Conservation (phyloP, 2,329 filamentous ascomycete genomes). For the Mollisiaceae sp. region DNA sequence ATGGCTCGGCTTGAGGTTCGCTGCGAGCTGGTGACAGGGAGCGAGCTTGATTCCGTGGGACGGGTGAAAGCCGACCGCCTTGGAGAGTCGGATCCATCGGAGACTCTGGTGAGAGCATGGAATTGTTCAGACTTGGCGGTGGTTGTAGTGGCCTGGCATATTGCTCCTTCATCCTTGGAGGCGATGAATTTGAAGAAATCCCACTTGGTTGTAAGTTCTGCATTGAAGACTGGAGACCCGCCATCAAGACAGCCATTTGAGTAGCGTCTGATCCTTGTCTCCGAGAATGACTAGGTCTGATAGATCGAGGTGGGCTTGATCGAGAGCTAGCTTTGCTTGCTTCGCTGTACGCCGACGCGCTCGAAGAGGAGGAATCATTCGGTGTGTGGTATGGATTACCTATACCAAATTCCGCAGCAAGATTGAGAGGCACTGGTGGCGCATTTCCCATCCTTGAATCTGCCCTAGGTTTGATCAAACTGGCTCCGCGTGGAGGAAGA, state of each 20-base stretch:
- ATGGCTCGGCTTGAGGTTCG: constrained; percentile 16
- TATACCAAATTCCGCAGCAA: constrained; percentile 63
- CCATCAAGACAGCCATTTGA: constrained; percentile 59
- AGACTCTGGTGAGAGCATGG: constrained; percentile 46
- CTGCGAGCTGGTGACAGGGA: constrained; percentile 26
- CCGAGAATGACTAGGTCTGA: constrained; percentile 39
- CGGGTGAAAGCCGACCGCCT: constrained; percentile 46
- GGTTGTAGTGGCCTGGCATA: constrained; percentile 23
- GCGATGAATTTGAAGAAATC: constrained; percentile 39
- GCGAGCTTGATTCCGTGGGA: constrained; percentile 13
- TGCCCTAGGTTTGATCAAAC: constrained; percentile 35
- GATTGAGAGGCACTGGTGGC: constrained; percentile 38
- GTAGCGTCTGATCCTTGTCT: constrained; percentile 45
- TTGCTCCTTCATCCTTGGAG: constrained; percentile 32
- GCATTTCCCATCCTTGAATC: constrained; percentile 32
- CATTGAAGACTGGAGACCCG: constrained; percentile 60
- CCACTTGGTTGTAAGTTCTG: constrained; percentile 46
- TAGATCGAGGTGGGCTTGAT: constrained; percentile 59
- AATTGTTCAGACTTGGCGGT: constrained; percentile 25
- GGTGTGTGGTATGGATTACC: constrained; percentile 69
- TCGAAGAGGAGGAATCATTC: constrained; percentile 69
- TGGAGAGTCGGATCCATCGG: constrained; percentile 53
- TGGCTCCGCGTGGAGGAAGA: constrained; percentile 40
- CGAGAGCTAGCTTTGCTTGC: constrained; percentile 65
- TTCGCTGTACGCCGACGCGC: constrained; percentile 64